Evolutionary conservation across 352 stramenopile species (phyloP), one percentile per base, ranked within the genome.

Genomic region (Salisapilia sapeloensis): DNA sequence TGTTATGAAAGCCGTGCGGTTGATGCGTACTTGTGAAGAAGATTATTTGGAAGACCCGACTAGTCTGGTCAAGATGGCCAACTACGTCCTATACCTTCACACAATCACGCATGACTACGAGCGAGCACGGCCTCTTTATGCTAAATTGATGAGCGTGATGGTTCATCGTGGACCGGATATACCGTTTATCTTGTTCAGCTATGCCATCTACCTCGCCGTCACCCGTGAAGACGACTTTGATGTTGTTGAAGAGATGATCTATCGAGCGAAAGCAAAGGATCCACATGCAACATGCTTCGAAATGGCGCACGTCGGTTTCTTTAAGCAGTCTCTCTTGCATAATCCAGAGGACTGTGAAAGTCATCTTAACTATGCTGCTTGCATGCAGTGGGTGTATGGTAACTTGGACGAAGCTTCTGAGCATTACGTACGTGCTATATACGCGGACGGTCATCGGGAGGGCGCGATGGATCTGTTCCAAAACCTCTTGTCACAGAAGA

Each of bases 11-110:
- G 49, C 72, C 1, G 61, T 87, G n/a, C 42, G 44, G 6, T 30
- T 91, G 4, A 82, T 84, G 64, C 64, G 63, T 24, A 59, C 47
- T 2, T 81, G 70, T 19, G 70, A 87, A 35, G 46, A 40, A 19
- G 72, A 74, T 12, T 87, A 87, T 38, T 36, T 87, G 4, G 53
- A 75, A 40, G 70, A 87, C 13, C 75, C 75, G 4, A 81, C 61
- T 2, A 67, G 69, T 20, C 43, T 91, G 9, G 56, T 61, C 2
- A 74, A 71, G 33, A 71, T 87, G 46, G 66, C 63, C 47, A 91
- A 91, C 43, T 91, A 86, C 38, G 60, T 75, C 41, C 37, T 91
- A 12, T 91, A 65, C 17, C 36, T 91, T 13, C 72, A 89, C 44
- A 63, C 70, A 4, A 64, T 87, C 24, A 29, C 44, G 18, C 65